Conservation (phyloP, 768 basidiomycete genomes). For the Leucosporidium creatinivorum region DNA sequence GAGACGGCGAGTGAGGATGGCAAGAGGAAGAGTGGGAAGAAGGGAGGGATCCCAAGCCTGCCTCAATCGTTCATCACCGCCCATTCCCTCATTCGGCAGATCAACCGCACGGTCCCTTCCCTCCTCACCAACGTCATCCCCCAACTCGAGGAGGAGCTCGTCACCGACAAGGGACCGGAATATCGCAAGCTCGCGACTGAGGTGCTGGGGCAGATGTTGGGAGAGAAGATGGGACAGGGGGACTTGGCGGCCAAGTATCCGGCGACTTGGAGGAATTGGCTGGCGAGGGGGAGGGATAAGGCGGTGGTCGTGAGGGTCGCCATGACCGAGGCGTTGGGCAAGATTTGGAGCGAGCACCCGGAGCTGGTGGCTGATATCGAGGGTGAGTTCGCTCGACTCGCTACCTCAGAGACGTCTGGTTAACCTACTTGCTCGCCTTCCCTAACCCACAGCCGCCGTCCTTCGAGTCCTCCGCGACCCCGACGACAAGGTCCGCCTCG, state of each 20-base stretch:
- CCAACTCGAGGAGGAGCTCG: conserved; percentile 82
- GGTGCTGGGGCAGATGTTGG: conserved; percentile 83
- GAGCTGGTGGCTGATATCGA: conserved; percentile 66
- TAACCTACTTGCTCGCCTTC: no score
- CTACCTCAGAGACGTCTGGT: no score
- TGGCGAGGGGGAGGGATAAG: conserved; percentile 70
- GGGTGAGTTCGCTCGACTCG: conserved; percentile 56
- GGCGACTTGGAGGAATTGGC: conserved; percentile 76
- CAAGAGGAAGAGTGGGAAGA: neutral
- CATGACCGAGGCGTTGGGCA: conserved; percentile 64
- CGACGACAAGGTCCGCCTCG: conserved; percentile 82
- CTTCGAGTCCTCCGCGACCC: conserved; percentile 71
- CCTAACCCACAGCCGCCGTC: conserved; percentile 46
- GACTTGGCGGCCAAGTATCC: conserved; percentile 77
- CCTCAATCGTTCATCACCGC: conserved; percentile 53
- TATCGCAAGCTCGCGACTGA: conserved; percentile 72
- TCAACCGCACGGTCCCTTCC: conserved; percentile 70
- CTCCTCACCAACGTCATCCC: conserved; percentile 86
- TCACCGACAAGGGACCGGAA: conserved; percentile 53
- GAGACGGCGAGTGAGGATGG: neutral
- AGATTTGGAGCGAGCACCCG: conserved; percentile 57
- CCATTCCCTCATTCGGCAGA: conserved; percentile 75
- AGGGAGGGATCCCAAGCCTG: neutral
- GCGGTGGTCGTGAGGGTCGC: conserved; percentile 61
- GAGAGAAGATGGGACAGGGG: conserved; percentile 48